These are phyloP conservation scores for Chloromonas sp. DNA, from an alignment of 163 green algal genomes.

Conservation along the genomic window DNA sequence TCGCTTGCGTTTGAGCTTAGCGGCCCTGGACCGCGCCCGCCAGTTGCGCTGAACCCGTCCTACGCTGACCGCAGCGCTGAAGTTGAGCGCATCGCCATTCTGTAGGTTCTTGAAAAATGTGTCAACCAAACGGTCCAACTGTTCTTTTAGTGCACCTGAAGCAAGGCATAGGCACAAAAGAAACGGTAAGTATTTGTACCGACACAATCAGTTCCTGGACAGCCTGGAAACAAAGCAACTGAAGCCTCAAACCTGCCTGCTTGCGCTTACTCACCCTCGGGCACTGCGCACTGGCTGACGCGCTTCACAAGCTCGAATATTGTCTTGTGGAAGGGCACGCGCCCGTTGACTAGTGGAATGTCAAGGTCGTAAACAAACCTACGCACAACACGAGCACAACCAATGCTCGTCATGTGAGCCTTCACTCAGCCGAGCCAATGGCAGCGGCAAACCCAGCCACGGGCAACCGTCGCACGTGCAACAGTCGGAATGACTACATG, in stretches of 20 bases:
- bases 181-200: neutral
- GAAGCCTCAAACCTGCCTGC: neutral
- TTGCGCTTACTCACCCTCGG: slow-evolving; percentile 26
- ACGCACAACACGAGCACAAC: too few relatives aligned
- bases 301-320: slow-evolving; percentile 49
- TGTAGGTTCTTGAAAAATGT: slow-evolving; percentile 54
- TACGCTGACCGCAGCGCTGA: slow-evolving; percentile 60
- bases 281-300: slow-evolving; percentile 40
- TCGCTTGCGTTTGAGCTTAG: slow-evolving; percentile 35
- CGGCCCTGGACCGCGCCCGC: slow-evolving; percentile 38
- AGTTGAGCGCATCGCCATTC: slow-evolving; percentile 61
- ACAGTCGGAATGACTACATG: neutral
- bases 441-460: neutral
- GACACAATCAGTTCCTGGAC: neutral
- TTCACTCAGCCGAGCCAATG: neutral
- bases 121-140: slow-evolving; percentile 58
- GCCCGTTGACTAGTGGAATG: slow-evolving; percentile 62
- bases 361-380: slow-evolving; percentile 64
- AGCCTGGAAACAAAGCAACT: neutral
- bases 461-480: too few relatives aligned
- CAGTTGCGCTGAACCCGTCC: slow-evolving; percentile 55
- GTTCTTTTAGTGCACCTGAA: slow-evolving; percentile 34
- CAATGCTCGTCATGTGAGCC: too few relatives aligned
- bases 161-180: neutral
- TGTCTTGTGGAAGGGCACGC: slow-evolving; percentile 64